A percentile compares a stretch with the other conserved stretches of the same genome.
Conservation (phyloP, 805 yeast species). For the Myxozyma vanderwaltii region DNA sequence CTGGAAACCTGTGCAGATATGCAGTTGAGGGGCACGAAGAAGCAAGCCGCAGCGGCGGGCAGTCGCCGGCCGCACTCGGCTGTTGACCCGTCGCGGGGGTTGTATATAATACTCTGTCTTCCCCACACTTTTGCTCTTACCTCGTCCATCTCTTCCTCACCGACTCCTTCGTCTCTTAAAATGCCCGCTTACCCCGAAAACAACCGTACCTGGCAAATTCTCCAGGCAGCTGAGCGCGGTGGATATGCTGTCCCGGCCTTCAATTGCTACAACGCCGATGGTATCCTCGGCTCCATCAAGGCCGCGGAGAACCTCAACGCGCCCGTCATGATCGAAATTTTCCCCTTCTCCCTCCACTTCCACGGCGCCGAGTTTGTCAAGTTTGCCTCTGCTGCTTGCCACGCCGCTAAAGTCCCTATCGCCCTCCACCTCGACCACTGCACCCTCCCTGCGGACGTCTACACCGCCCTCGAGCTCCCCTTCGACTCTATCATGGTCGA, state of each 20-base stretch:
- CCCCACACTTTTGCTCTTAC: conserved; percentile 1
- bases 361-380: conserved; percentile 41
- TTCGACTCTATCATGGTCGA: conserved; percentile 49
- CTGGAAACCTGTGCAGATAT: too few relatives aligned
- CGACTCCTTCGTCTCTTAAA: not conserved
- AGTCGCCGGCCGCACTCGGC: conserved; percentile 9
- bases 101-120: not conserved
- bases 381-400: conserved; percentile 39
- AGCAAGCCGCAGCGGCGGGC: conserved; percentile 12
- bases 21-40: too few relatives aligned
- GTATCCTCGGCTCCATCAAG: conserved; percentile 43
- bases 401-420: conserved; percentile 44
- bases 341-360: conserved; percentile 47
- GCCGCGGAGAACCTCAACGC: conserved; percentile 45
- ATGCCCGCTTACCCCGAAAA: conserved; percentile 29
- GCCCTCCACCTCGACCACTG: conserved; percentile 47
- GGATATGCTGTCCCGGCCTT: conserved; percentile 45
- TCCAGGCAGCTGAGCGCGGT: conserved; percentile 42
- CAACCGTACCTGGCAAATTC: conserved; percentile 41
- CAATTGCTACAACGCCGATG: conserved; percentile 45
- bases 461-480: conserved; percentile 43
- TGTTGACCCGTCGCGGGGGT: not conserved
- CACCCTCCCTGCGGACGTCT: conserved; percentile 41
- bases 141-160: not conserved
- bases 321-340: conserved; percentile 44